phyloP scores from a whole-genome alignment of 352 stramenopile species.

The Phytophthora palmivora region DNA sequence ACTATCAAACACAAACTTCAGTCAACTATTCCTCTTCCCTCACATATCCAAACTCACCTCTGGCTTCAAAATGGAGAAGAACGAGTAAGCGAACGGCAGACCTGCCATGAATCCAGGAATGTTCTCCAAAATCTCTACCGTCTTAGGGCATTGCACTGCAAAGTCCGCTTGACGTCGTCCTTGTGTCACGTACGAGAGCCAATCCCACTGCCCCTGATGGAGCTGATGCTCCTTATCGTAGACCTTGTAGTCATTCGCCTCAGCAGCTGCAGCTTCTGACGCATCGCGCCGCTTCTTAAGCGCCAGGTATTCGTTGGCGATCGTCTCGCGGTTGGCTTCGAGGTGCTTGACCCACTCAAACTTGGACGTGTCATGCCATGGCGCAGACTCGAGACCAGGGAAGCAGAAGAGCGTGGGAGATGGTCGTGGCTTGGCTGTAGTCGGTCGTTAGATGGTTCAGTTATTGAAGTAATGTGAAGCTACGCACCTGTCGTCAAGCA shows the following conservation, averaged over 20 bases:
- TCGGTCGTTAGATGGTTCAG: not conserved
- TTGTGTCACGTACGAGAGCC: conserved; percentile 88
- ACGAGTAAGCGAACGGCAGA: conserved; percentile 95
- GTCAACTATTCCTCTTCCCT: too few species aligned
- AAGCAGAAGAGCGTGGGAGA: conserved; percentile 86
- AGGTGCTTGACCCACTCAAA: conserved; percentile 68
- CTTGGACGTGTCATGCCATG: conserved; percentile 66
- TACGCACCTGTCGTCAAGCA: conserved; percentile 79
- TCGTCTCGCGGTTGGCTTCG: conserved; percentile 63
- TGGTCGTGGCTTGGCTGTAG: conserved; percentile 70
- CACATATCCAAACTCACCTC: conserved; percentile 44
- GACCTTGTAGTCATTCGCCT: conserved; percentile 64
- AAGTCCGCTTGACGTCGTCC: conserved; percentile 72
- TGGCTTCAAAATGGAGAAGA: conserved; percentile 95
- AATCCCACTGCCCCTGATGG: conserved; percentile 94
- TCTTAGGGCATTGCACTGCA: conserved; percentile 66
- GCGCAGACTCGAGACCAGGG: conserved; percentile 64
- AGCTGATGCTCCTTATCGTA: conserved; percentile 80
- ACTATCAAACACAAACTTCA: conserved; percentile 34
- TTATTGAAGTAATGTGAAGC: not conserved
- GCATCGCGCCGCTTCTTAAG: conserved; percentile 46
- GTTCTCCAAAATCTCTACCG: conserved; percentile 73
- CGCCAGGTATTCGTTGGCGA: conserved; percentile 68
- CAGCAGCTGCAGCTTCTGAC: conserved; percentile 12
- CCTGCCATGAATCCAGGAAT: conserved; percentile 88